Base-by-base conservation (phyloP, 2,329 filamentous ascomycete species). In the Colletotrichum siamense region DNA sequence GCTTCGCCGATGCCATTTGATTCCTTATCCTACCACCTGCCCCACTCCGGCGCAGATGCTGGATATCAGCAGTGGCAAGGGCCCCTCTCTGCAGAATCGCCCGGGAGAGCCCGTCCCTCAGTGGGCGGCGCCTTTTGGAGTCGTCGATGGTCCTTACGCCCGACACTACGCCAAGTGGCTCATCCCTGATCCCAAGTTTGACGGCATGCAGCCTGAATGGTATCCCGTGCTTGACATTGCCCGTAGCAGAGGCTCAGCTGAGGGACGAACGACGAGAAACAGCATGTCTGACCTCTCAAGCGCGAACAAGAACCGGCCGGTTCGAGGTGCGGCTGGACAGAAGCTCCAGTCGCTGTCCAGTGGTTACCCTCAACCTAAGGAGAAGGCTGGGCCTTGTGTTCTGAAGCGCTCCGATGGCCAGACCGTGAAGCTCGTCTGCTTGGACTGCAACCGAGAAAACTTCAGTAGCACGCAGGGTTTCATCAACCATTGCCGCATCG, bases 401-500 rank as follows among this genome's bases (percentile, higher is more conserved):
- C 90, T 98, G 83, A 96, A 95, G 86, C 94, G 96, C 80, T 93
- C 94, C 70, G 96, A 99, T 85, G 95, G 95, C 72, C 90, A 95
- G 82, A 93, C 94, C 78, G 96, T 99, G 78, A 98, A 98, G 85
- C 90, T 99, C 65, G 94, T 98, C 78, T 99, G 97, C 87, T 86
- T 95, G 75, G 94, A 97, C 84, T 99, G 97, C 85, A 91, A 95
- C 66, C 91, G 96, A 78, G 95, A 95, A 83, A 95, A 98, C 84
- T 99, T 99, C 82, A 96, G 94, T 72, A 99, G 96, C 86, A 98
- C 96, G 0, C 97, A 99, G 85, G 97, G 97, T n/a, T 99, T 99
- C 86, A 97, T 99, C 87, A 99, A 99, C 82, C 97, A 99, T 83
- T 99, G 96, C 83, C 95, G 97, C 73, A 99, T 99, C 81, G 96